Evolutionary conservation across 2,329 filamentous ascomycete genomes (phyloP).

Genomic region (Aspergillus thermomutatus): DNA sequence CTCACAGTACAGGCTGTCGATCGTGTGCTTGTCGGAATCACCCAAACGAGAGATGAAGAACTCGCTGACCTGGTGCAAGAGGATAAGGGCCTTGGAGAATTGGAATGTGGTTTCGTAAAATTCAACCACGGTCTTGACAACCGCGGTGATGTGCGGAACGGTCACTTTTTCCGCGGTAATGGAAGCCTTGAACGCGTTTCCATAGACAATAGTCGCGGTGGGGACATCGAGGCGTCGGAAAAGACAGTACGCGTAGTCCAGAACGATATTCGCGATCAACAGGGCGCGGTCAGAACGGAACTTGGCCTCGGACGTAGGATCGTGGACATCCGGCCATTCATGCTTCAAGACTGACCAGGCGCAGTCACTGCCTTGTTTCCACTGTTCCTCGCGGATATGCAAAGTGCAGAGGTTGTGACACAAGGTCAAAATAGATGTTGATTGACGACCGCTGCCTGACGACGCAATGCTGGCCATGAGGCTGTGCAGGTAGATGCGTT

Average conservation of each 20-base stretch:
- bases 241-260: conserved; percentile 32
- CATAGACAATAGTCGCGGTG: conserved; percentile 28
- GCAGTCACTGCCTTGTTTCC: conserved; percentile 26
- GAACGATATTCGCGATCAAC: conserved; percentile 28
- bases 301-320: conserved; percentile 25
- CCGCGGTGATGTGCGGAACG: conserved; percentile 28
- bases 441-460: conserved; percentile 16
- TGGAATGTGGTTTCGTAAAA: conserved; percentile 38
- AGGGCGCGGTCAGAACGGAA: conserved; percentile 31
- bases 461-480: conserved; percentile 32
- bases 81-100: conserved; percentile 28
- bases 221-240: conserved; percentile 32
- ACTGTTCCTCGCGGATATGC: conserved; percentile 31
- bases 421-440: conserved; percentile 25
- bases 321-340: conserved; percentile 30
- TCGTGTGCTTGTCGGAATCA: conserved; percentile 42
- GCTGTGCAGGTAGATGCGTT: conserved; percentile 30
- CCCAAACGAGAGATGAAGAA: conserved; percentile 31
- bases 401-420: conserved; percentile 31
- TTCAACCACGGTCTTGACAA: conserved; percentile 34
- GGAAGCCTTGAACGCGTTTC: conserved; percentile 32
- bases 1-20: conserved; percentile 48
- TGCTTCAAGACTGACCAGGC: conserved; percentile 30
- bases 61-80: conserved; percentile 31
- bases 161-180: conserved; percentile 30